These are phyloP conservation scores for Phytophthora hibernalis DNA, from an alignment of 352 stramenopile species.

Conservation along the genomic window DNA sequence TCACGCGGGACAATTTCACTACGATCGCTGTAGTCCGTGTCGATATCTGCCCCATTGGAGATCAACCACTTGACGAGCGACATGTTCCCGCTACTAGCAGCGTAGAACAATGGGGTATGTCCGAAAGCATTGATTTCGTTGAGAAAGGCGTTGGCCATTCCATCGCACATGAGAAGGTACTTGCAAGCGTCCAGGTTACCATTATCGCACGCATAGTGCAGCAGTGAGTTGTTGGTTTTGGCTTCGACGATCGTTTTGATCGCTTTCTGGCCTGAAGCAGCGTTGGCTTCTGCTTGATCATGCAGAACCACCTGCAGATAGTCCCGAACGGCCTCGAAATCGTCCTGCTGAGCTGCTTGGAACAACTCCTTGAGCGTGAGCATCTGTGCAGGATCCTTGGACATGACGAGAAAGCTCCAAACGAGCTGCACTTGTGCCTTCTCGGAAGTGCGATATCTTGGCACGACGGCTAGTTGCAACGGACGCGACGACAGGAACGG, in stretches of 20 bases:
- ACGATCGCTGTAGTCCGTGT: constrained; percentile 80
- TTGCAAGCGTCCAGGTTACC: constrained; percentile 87
- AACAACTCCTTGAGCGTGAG: constrained; percentile 75
- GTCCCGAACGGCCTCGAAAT: constrained; percentile 65
- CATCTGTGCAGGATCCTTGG: constrained; percentile 25
- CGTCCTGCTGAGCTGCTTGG: constrained; percentile 69
- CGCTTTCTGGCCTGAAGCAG: not conserved
- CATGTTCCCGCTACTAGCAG: constrained; percentile 70
- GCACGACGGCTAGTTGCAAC: constrained; percentile 17
- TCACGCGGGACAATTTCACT: constrained; percentile 55
- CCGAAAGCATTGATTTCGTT: constrained; percentile 83
- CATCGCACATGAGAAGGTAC: constrained; percentile 77
- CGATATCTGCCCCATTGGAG: constrained; percentile 85
- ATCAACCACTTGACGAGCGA: constrained; percentile 88
- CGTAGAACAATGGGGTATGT: constrained; percentile 84
- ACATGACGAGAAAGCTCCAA: constrained; percentile 4
- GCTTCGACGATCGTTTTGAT: constrained; percentile 60
- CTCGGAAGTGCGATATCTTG: constrained; percentile 29
- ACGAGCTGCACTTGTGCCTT: constrained; percentile 9
- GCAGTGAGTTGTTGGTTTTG: constrained; percentile 76
- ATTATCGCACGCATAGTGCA: constrained; percentile 87
- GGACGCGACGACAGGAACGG: constrained; percentile 22
- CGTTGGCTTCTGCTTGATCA: constrained; percentile 24
- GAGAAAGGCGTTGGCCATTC: constrained; percentile 60
- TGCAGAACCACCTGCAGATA: constrained; percentile 66